phyloP scores from a whole-genome alignment of 169 alveolate genomes.

The Plasmodium reichenowi region DNA sequence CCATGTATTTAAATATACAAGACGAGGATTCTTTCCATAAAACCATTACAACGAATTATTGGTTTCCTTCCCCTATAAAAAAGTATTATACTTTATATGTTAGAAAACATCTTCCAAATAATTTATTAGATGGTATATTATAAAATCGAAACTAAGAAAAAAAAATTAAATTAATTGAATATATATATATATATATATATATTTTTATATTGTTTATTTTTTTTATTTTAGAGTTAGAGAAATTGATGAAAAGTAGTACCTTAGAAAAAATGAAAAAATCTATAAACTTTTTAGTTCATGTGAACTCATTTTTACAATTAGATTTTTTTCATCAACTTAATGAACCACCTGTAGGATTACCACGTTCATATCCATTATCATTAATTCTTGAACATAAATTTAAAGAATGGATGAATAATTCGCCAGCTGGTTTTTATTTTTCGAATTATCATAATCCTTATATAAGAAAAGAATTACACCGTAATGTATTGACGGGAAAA shows the following conservation, averaged over 20 bases:
- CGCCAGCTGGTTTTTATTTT: conserved; percentile 25
- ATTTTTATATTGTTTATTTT: neutral
- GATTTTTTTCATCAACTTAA: conserved; percentile 49
- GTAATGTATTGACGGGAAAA: neutral
- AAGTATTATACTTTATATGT: conserved; percentile 47
- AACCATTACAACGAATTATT: conserved; percentile 26
- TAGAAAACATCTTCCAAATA: conserved; percentile 1
- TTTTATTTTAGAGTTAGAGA: conserved; percentile 23
- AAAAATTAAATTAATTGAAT: neutral
- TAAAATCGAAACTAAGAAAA: too few relatives aligned
- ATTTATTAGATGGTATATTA: conserved; percentile 32
- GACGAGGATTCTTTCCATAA: conserved; percentile 14
- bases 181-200: neutral
- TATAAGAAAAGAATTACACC: conserved; percentile 9
- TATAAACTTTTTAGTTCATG: conserved; percentile 21
- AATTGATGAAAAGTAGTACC: conserved; percentile 4
- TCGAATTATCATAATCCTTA: conserved; percentile 17
- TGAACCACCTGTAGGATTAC: conserved; percentile 35
- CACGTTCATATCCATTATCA: conserved; percentile 17
- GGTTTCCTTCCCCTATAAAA: conserved; percentile 52
- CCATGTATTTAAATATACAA: conserved; percentile 45
- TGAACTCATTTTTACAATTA: conserved; percentile 47
- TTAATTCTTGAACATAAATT: conserved; percentile 30
- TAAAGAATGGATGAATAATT: neutral
- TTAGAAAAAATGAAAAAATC: conserved; percentile 54